Conservation (phyloP, 192 early-diverging fungal species). For the Umbelopsis sp. region DNA sequence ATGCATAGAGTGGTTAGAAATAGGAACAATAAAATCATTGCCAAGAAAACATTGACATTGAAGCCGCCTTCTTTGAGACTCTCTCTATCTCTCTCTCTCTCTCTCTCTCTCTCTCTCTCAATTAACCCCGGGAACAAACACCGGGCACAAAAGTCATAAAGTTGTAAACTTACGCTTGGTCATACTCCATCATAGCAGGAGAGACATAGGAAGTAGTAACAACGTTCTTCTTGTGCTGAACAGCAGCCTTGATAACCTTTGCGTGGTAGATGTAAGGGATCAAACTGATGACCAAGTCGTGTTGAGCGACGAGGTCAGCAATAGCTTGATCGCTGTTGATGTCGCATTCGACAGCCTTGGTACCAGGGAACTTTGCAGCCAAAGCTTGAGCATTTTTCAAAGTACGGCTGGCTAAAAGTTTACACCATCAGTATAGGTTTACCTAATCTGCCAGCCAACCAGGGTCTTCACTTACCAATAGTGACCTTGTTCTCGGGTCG, state of each 20-base stretch:
- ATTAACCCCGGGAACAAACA: too few species aligned
- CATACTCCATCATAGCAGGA: conserved; percentile 88
- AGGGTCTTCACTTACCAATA: conserved; percentile 53
- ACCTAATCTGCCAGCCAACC: background rate
- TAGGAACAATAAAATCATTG: too few species aligned
- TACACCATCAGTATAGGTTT: background rate
- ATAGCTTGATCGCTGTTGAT: conserved; percentile 77
- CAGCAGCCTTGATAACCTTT: conserved; percentile 86
- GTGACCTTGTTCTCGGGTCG: conserved; percentile 88
- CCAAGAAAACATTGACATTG: too few species aligned
- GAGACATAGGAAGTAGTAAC: conserved; percentile 98
- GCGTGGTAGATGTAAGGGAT: conserved; percentile 92
- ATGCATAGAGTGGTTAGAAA: background rate
- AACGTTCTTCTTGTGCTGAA: conserved; percentile 90
- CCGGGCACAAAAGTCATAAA: too few species aligned
- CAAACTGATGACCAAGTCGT: conserved; percentile 92
- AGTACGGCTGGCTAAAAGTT: conserved; percentile 71
- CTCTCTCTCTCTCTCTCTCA: too few species aligned
- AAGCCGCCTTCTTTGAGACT: too few species aligned
- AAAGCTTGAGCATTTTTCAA: conserved; percentile 77
- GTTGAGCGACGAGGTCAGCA: conserved; percentile 70
- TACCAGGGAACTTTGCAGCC: conserved; percentile 56
- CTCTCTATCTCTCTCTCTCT: too few species aligned
- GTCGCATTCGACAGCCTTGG: conserved; percentile 75
- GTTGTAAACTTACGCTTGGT: conserved; percentile 66